These are phyloP conservation scores for Symbiodinium natans DNA, from an alignment of 73 alveolate species.

Conservation along the genomic window DNA sequence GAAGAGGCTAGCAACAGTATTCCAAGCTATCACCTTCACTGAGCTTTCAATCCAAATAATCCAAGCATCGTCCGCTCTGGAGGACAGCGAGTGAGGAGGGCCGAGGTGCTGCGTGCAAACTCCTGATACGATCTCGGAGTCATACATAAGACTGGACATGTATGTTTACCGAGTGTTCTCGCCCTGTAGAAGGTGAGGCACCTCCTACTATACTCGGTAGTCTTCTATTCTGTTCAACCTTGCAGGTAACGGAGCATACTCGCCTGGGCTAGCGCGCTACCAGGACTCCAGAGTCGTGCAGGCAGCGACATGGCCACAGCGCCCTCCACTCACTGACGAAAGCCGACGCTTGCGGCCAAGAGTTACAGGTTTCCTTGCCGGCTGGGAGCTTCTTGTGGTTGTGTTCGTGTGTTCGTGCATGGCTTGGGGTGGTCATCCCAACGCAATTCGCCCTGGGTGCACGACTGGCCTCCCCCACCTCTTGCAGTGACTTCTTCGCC, in stretches of 20 bases:
- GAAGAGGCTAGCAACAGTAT: too few relatives aligned
- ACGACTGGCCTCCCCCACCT: constrained; percentile 27
- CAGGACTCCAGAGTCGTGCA: background rate
- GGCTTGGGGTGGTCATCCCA: too few relatives aligned
- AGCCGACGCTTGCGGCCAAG: background rate
- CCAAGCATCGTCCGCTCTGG: background rate
- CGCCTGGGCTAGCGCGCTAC: background rate
- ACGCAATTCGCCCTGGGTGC: background rate
- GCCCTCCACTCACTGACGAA: background rate
- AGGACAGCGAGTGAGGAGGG: constrained; percentile 3
- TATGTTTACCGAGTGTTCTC: too few relatives aligned
- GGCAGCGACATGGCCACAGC: background rate
- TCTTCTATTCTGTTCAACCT: too few relatives aligned
- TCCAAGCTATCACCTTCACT: too few relatives aligned
- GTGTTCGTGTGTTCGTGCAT: too few relatives aligned
- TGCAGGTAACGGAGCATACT: background rate
- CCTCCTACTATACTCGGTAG: too few relatives aligned
- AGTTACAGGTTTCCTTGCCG: too few relatives aligned
- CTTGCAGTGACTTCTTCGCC: constrained; percentile 73
- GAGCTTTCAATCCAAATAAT: background rate
- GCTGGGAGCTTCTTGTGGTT: too few relatives aligned
- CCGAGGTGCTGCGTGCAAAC: constrained; percentile 19
- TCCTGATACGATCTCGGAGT: background rate
- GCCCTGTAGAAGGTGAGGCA: too few relatives aligned
- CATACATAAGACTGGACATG: background rate